phyloP scores from a whole-genome alignment of 345 rosid genomes.

The Salix viminalis region DNA sequence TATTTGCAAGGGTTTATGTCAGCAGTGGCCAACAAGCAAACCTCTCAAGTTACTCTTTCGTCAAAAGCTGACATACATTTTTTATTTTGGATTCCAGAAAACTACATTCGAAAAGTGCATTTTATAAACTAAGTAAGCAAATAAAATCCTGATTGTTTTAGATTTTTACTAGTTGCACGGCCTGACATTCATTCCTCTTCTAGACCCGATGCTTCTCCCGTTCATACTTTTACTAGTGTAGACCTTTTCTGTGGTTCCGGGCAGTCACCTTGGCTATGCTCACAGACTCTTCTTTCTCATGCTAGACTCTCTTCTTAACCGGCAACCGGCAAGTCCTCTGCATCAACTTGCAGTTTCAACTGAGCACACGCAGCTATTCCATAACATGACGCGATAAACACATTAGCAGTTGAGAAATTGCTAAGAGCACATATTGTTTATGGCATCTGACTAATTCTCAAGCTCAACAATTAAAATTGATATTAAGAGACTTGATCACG shows the following conservation, averaged over 20 bases:
- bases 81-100: neutral
- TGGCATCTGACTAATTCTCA: neutral
- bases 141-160: too few relatives aligned
- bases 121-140: too few relatives aligned
- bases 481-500: neutral
- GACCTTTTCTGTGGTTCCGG: neutral
- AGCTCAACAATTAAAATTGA: neutral
- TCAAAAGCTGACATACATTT: neutral
- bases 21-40: neutral
- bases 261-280: conserved; percentile 24
- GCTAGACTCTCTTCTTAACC: conserved; percentile 8
- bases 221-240: neutral
- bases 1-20: neutral
- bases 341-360: neutral
- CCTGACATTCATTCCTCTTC: neutral
- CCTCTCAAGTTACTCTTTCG: too few relatives aligned
- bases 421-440: neutral
- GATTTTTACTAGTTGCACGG: too few relatives aligned
- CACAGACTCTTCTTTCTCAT: conserved; percentile 8
- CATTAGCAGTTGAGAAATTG: neutral
- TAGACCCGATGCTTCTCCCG: neutral
- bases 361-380: neutral
- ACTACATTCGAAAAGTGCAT: too few relatives aligned
- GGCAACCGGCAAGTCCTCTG: too few relatives aligned
- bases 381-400: neutral